Conservation (phyloP, 352 stramenopile species). For the Globisporangium spinosum region DNA sequence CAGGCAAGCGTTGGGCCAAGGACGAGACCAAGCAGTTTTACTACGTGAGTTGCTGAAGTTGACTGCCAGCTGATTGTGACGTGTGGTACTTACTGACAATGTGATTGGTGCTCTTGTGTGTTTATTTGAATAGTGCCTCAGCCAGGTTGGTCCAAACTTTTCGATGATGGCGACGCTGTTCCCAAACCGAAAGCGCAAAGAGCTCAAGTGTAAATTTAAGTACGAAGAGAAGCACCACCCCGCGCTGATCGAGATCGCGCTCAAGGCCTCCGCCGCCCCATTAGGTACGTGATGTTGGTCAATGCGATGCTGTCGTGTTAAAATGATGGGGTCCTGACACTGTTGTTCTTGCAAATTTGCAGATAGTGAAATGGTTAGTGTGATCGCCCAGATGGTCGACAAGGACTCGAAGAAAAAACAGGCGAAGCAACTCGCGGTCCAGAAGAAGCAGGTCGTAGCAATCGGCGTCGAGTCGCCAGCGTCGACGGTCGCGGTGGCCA, state of each 20-base stretch:
- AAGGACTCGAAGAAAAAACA: conserved; percentile 63
- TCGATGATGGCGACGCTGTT: conserved; percentile 87
- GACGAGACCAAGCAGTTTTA: conserved; percentile 88
- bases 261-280: conserved; percentile 63
- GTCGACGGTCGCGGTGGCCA: conserved; percentile 17
- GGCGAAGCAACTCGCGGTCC: conserved; percentile 26
- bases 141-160: conserved; percentile 81
- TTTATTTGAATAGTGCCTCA: conserved; percentile 43
- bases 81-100: conserved; percentile 6
- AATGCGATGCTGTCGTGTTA: neutral
- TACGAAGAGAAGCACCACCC: conserved; percentile 81
- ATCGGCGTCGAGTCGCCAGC: conserved; percentile 25
- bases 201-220: conserved; percentile 88
- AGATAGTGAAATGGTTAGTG: conserved; percentile 80
- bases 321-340: neutral
- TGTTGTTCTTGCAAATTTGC: neutral
- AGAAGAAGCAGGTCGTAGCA: conserved; percentile 27
- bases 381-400: conserved; percentile 76
- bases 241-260: conserved; percentile 72
- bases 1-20: conserved; percentile 66
- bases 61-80: neutral
- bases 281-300: conserved; percentile 26
- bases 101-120: neutral
- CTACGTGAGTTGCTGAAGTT: conserved; percentile 41
- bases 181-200: conserved; percentile 71